Base-by-base conservation (phyloP, 208 protist species). In the Trypanosoma caninum region DNA sequence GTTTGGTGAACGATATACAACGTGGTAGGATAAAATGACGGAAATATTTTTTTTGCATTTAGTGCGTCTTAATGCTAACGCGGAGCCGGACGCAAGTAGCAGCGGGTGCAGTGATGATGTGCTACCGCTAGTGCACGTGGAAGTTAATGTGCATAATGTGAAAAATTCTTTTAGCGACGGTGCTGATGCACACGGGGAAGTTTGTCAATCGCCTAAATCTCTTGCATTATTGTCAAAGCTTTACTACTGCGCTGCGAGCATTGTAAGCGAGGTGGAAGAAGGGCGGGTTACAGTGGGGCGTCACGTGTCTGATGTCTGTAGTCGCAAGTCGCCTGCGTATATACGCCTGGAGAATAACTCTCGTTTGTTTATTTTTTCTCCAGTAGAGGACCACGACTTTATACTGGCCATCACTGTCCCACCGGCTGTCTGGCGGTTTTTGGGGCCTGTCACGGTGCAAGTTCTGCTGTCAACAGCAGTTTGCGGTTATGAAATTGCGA, bases 381-480 rank as follows among this genome's bases (percentile, higher is more conserved):
- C 85, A 11, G 45, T 92, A 4, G 85, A 92, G 48, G 69, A 69
- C 3, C 64, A 59, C 14, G 65, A 73, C 1, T 89, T 81, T 51
- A 34, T 80, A 18, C 59, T 78, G 1, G 55, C 71, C 1, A 47
- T 84, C 25, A 50, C 45, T 0, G 57, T 87, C 35, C 85, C 85
- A 3, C 46, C 54, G 0, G 0, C 14, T n/a, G 60, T 83, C 23
- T 85, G 76, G 71, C 41, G 60, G 1, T 54, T 62, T 20, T 42
- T 89, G 14, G 85, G 85, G 20, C 57, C 65, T 5, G 40, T 59
- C 0, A 46, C 67, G n/a, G 56, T 78, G 20, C 45, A 63, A 7
- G 38, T 71, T 47, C 42, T 92, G 35, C 22, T 86, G 30, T 51
- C 57, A 44, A 85, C 81, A 16, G 68, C 81, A 11, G 42, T 92